Conservation (phyloP, 2,329 filamentous ascomycete species). For the Colletotrichum siamense region DNA sequence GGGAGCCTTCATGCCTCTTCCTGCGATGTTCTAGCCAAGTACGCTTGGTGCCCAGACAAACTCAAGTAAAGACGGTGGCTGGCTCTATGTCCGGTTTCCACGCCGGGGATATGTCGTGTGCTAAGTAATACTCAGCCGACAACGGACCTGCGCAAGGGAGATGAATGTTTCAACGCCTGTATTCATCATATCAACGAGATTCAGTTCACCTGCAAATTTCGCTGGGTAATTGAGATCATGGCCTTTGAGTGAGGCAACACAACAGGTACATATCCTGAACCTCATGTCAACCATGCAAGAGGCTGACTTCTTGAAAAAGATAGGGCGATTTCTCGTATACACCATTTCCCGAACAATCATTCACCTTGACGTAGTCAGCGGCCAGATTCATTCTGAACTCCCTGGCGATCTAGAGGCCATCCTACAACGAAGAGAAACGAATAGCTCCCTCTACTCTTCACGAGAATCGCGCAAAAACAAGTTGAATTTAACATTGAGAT, state of each 20-base stretch:
- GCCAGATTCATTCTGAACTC: background rate
- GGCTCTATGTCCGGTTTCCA: fast-evolving
- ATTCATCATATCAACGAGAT: background rate
- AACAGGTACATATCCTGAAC: no score
- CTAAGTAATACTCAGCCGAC: background rate
- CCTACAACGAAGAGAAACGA: background rate
- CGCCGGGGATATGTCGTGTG: fast-evolving
- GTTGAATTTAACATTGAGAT: background rate
- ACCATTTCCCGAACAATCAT: background rate
- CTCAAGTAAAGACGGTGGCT: fast-evolving
- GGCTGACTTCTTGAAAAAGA: background rate
- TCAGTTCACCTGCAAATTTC: background rate
- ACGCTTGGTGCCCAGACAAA: background rate
- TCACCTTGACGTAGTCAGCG: background rate
- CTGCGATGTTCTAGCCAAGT: background rate
- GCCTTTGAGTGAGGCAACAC: background rate
- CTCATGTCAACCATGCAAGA: background rate
- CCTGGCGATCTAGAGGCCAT: fast-evolving
- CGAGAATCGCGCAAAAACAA: background rate
- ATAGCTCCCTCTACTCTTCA: fast-evolving
- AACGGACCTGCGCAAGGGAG: background rate
- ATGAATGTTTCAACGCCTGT: fast-evolving
- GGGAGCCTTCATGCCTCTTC: background rate
- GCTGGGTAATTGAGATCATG: background rate
- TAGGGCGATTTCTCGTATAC: background rate